phyloP scores from a whole-genome alignment of 768 basidiomycete species.

The Heimioporus sp. region DNA sequence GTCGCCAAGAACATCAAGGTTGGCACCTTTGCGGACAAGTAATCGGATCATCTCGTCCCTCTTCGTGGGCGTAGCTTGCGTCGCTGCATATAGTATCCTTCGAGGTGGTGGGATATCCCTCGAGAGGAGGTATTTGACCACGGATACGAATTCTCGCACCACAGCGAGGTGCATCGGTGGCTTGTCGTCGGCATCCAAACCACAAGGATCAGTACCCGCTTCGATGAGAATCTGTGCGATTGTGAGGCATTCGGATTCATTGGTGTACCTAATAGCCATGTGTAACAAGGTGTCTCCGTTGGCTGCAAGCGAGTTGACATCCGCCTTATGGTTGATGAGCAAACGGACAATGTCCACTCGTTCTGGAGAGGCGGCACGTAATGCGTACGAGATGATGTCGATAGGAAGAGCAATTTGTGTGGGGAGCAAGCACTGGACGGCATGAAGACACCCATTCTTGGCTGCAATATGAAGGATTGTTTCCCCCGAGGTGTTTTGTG shows the following conservation, averaged over 20 bases:
- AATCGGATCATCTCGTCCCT: too few relatives aligned
- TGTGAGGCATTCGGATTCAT: background rate
- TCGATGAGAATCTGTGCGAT: background rate
- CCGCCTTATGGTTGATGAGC: background rate
- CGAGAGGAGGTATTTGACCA: background rate
- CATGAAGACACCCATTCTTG: constrained; percentile 1
- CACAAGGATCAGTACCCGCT: background rate
- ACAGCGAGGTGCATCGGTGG: background rate
- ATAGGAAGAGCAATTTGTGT: background rate
- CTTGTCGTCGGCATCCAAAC: background rate
- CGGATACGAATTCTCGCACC: background rate
- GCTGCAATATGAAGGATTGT: constrained; percentile 3
- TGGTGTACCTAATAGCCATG: background rate
- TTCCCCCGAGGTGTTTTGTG: too few relatives aligned
- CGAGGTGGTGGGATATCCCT: too few relatives aligned
- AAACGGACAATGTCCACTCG: constrained; percentile 3
- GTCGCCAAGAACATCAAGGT: too few relatives aligned
- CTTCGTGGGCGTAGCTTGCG: too few relatives aligned
- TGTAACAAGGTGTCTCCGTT: constrained; percentile 3
- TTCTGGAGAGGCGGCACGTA: background rate
- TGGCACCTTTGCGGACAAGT: too few relatives aligned
- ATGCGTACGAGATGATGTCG: too few relatives aligned
- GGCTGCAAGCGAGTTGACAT: background rate
- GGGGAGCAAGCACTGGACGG: background rate
- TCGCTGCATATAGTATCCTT: too few relatives aligned